A percentile compares a stretch with the other conserved stretches of the same genome.
Conservation (phyloP, 2,329 filamentous ascomycete species). For the Zasmidium cellare region DNA sequence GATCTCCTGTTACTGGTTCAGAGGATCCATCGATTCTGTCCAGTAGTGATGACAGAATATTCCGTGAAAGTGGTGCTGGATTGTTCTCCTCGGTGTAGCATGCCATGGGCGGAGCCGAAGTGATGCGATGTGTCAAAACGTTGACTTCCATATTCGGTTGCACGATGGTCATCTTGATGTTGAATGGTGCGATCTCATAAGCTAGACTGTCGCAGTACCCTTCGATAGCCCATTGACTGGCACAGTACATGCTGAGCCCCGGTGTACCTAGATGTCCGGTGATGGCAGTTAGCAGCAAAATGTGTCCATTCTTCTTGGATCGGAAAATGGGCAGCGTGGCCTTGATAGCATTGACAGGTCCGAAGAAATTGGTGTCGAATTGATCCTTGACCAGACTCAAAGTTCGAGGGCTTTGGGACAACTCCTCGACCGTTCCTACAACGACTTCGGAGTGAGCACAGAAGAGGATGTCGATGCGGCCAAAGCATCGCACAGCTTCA, state of each 20-base stretch:
- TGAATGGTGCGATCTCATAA: slow-evolving; percentile 94
- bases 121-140: slow-evolving; percentile 82
- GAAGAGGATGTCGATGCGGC: slow-evolving; percentile 83
- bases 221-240: slow-evolving; percentile 91
- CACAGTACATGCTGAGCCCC: slow-evolving; percentile 85
- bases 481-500: slow-evolving; percentile 80
- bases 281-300: slow-evolving; percentile 85
- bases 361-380: slow-evolving; percentile 94
- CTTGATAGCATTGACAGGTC: slow-evolving; percentile 94
- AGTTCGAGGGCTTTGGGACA: slow-evolving; percentile 70
- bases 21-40: slow-evolving; percentile 60
- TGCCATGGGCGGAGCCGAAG: slow-evolving; percentile 75
- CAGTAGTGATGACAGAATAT: slow-evolving; percentile 77
- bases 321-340: slow-evolving; percentile 79
- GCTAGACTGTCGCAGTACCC: slow-evolving; percentile 93
- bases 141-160: slow-evolving; percentile 94
- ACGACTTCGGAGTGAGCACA: slow-evolving; percentile 89
- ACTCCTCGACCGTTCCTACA: slow-evolving; percentile 87
- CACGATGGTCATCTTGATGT: slow-evolving; percentile 92
- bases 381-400: slow-evolving; percentile 82
- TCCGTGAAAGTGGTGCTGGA: slow-evolving; percentile 76
- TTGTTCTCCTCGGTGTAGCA: slow-evolving; percentile 69
- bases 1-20: slow-evolving; percentile 45
- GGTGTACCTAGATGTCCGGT: slow-evolving; percentile 92
- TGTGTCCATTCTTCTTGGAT: slow-evolving; percentile 78